Percentiles rank a stretch among this genome's conserved stretches.
These are phyloP conservation scores for Danielia reshetovae DNA, from an alignment of 805 yeast genomes.

Conservation along the genomic window DNA sequence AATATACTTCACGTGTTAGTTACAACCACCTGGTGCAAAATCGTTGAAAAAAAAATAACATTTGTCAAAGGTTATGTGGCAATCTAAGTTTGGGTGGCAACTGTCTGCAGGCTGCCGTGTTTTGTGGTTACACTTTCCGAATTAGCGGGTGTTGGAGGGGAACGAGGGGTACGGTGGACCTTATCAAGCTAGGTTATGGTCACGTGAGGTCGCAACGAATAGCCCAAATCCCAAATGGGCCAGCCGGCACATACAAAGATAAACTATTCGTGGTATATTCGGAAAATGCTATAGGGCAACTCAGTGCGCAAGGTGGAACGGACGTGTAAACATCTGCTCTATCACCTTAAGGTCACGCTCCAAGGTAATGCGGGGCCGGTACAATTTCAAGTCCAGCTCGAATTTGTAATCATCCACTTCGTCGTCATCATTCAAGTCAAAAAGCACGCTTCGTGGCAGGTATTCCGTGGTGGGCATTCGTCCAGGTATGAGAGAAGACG, in stretches of 20 bases:
- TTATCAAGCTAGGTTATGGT: too few relatives aligned
- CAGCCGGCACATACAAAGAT: not conserved
- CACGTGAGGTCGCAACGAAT: not conserved
- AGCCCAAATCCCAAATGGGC: not conserved
- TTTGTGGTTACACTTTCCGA: too few relatives aligned
- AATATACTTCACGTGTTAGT: too few relatives aligned
- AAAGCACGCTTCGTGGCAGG: conserved; percentile 3
- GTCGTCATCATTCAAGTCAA: conserved; percentile 11
- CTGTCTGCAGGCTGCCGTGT: too few relatives aligned
- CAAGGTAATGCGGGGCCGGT: conserved; percentile 12
- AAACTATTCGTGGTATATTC: not conserved
- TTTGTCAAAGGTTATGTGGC: too few relatives aligned
- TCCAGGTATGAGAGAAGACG: not conserved
- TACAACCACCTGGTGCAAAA: too few relatives aligned
- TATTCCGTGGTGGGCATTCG: not conserved
- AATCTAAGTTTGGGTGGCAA: too few relatives aligned
- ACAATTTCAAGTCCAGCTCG: conserved; percentile 13
- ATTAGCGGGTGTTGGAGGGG: too few relatives aligned
- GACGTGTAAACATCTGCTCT: conserved; percentile 10
- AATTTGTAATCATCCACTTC: conserved; percentile 12
- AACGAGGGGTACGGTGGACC: too few relatives aligned
- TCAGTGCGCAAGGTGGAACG: not conserved
- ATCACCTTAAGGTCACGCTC: conserved; percentile 14
- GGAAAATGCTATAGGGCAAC: not conserved
- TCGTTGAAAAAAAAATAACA: too few relatives aligned